Evolutionary conservation across 805 yeast genomes (phyloP), one percentile per base, ranked within the genome.

Genomic region (Blastobotrys peoriensis): DNA sequence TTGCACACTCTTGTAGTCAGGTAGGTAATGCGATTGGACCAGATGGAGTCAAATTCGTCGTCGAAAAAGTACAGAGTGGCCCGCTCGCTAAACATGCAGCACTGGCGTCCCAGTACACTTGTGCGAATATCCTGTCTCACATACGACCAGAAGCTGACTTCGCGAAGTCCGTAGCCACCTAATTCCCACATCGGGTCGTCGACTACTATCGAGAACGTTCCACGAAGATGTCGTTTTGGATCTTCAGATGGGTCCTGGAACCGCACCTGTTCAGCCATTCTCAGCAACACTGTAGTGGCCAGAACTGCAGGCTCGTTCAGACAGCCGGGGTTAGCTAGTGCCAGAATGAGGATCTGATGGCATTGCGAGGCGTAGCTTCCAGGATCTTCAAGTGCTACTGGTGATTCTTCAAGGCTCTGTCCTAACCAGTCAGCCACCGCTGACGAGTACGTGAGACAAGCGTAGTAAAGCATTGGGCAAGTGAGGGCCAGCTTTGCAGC

Each of bases 211-310:
- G 48, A 45, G 27, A 45, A 45, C 4, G 48, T 35, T 25, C 48
- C 48, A 4, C 48, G 48, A 3, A 45, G 39, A 36, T 45, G 48
- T 19, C 36, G 35, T 20, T 45, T 40, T 17, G 48, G 48, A 30
- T 45, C 48, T 13, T 35, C 33, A 21, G 16, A 18, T 3, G 40
- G n/a, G 16, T 40, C 21, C 33, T 40, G 47, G 19, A 40, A 40
- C 16, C 19, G 35, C 17, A 44, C 38, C 30, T 40, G 43, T 19
- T 48, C 50, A 1, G 43, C 46, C 48, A 43, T 40, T 15, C 48
- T 25, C 36, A 41, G 45, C 15, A 45, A 19, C 4, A 45, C 45
- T 4, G 40, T 45, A 13, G 44, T 27, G 3, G 48, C 45, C 9
- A 45, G 34, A 4, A 45, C 40, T n/a, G 48, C 44, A n/a, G 38